Evolutionary conservation across 2,329 filamentous ascomycete species (phyloP), one percentile per base, ranked within the genome.

Genomic region (Lecanoromycetidae sp.): DNA sequence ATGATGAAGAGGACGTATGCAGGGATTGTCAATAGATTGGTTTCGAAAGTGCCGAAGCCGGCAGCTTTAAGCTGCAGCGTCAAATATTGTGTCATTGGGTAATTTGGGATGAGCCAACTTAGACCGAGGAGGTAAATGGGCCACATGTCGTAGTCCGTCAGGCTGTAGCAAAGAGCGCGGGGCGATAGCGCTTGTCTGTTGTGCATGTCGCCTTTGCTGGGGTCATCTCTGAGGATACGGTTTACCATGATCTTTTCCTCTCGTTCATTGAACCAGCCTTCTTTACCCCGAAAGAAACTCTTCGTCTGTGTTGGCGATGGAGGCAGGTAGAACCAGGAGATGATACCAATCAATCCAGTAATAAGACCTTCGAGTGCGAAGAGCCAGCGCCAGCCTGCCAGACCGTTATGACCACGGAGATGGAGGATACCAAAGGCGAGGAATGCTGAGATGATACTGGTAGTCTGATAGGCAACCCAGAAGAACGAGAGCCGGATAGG

Each of bases 201-300:
- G 59, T 78, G 74, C 75, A 79, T 78, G 51, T 69, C 70, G n/a
- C 74, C 74, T 53, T 78, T 78, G 38, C 67, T 69, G 0, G 72
- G 72, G 38, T 76, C 72, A 44, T 76, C 72, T 7, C 72, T 66
- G 9, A 76, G 61, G 20, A 80, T 67, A 20, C 73, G 71, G 57
- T 83, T 84, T 15, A 81, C 72, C 72, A 84, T 77, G 56, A 84
- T 83, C 48, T n/a, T 8, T 56, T 84, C 80, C 57, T 85, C 77
- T 2, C 69, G 69, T 57, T 82, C 80, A 2, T 66, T 75, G 60
- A 82, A 82, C 80, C 80, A 82, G 4, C 80, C 80, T 17, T 72
- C 54, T 47, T 58, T 60, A 1, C 61, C 60, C 23, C 61, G 53
- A 12, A 59, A 56, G 53, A 55, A 43, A 25, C 48, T 48, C n/a